A percentile compares a stretch with the other conserved stretches of the same genome.
phyloP scores from a whole-genome alignment of 129 eudicot species.

The Flaveria bidentis region DNA sequence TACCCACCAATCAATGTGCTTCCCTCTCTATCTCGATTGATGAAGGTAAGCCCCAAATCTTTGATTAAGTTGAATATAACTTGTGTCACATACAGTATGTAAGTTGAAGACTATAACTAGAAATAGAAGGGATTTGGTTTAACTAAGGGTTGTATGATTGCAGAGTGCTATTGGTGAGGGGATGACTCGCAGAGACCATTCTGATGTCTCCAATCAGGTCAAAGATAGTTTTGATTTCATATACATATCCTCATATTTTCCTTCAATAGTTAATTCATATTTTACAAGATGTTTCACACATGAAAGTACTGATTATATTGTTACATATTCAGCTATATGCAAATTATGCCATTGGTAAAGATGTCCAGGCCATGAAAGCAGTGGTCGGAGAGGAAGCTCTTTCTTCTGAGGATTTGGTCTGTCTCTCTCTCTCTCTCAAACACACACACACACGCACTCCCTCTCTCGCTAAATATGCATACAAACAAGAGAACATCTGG shows the following conservation, averaged over 20 bases:
- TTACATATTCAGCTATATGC: conserved; percentile 69
- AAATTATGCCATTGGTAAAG: conserved; percentile 98
- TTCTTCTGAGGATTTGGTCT: conserved; percentile 96
- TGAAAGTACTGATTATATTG: background rate
- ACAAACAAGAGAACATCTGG: background rate
- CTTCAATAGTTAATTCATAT: background rate
- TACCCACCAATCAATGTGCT: conserved; percentile 98
- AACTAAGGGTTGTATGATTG: conserved; percentile 31
- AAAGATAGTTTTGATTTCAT: background rate
- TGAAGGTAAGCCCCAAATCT: conserved; percentile 63
- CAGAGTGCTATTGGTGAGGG: conserved; percentile 99
- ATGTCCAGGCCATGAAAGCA: conserved; percentile 99
- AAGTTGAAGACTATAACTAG: background rate
- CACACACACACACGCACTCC: background rate
- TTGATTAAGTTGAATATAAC: background rate
- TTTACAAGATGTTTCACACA: conserved; percentile 2
- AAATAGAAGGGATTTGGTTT: conserved; percentile 8
- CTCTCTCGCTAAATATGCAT: background rate
- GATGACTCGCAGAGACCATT: conserved; percentile 97
- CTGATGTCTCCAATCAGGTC: conserved; percentile 99
- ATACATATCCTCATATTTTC: background rate
- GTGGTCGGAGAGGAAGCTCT: conserved; percentile 99
- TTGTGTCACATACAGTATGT: conserved; percentile 8
- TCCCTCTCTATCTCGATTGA: conserved; percentile 93
- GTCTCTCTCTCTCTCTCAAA: conserved; percentile 23